Evolutionary conservation across 306 rosid genomes (phyloP).

Genomic region (Trifolium repens): DNA sequence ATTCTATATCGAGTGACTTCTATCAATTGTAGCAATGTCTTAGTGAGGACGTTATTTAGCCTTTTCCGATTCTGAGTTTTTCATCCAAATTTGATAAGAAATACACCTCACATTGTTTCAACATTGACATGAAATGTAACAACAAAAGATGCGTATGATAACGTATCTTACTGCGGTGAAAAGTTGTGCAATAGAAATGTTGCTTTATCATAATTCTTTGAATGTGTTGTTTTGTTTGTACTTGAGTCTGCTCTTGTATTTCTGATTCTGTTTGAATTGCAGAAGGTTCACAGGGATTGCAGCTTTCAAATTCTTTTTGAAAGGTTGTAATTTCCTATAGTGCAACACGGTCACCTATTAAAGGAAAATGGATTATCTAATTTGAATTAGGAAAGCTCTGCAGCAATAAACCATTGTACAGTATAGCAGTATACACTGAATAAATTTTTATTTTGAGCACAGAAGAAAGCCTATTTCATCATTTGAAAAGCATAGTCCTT

Average conservation of each 20-base stretch:
- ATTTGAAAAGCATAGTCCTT: no score
- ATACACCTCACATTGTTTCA: neutral
- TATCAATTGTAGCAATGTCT: no score
- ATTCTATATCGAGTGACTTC: conserved; percentile 6
- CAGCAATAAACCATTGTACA: no score
- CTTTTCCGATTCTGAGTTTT: neutral
- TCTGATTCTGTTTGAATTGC: neutral
- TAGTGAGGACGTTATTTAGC: neutral
- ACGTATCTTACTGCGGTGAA: neutral
- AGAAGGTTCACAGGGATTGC: neutral
- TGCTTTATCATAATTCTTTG: neutral
- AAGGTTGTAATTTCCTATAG: neutral
- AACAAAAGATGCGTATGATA: neutral
- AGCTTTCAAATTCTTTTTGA: neutral
- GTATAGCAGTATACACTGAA: no score
- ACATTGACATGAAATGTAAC: neutral
- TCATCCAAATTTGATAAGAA: neutral
- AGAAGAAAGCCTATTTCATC: no score
- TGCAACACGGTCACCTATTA: neutral
- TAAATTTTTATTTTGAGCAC: no score
- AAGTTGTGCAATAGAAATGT: neutral
- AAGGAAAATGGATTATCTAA: neutral
- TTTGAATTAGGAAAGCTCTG: no score
- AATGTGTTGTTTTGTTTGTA: neutral
- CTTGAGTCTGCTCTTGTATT: neutral